Evolutionary conservation across 768 basidiomycete species (phyloP), one percentile per base, ranked within the genome.

Genomic region (Mycena alexandri): DNA sequence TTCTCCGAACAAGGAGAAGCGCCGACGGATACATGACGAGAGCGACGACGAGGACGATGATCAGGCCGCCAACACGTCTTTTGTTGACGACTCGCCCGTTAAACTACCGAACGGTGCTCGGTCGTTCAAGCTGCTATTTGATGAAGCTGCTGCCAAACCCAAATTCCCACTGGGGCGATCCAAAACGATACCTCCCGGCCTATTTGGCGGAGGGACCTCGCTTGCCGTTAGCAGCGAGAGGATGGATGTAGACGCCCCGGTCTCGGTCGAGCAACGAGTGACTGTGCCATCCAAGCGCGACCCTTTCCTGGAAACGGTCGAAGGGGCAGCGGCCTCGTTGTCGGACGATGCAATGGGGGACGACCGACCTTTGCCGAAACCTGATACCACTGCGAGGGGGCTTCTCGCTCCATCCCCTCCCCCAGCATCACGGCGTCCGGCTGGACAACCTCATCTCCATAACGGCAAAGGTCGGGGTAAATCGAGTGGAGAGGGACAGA

Each of bases 1-100:
- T 5, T 93, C 93, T 19, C 93, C 93, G 5, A 87, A 85, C 74
- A 93, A 93, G 76, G 87, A 87, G 74, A 94, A 93, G 76, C 86
- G 90, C 65, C 84, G 84, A 74, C 90, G 91, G 46, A 75, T 88
- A 57, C 78, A 79, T 43, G 78, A 79, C 42, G 79, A 78, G 8
- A 81, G 80, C 63, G 79, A 80, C 44, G 81, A 81, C 25, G 70
- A 78, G 38, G 78, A 80, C 62, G 79, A 75, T 46, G 70, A 70
- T 63, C 38, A 44, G 4, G 75, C 63, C 21, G 73, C 64, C 14
- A 78, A 85, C 60, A 77, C 81, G 5, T 87, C 85, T 13, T 89
- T 91, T 74, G 82, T 94, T 6, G 87, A 83, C 36, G 88, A 93
- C 73, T 92, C 93, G 6, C 93, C 93, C 11, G 81, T 89, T 59